Evolutionary conservation across 1,139 yeast species (phyloP), one percentile per base, ranked within the genome.

Genomic region (Yarrowia galli): DNA sequence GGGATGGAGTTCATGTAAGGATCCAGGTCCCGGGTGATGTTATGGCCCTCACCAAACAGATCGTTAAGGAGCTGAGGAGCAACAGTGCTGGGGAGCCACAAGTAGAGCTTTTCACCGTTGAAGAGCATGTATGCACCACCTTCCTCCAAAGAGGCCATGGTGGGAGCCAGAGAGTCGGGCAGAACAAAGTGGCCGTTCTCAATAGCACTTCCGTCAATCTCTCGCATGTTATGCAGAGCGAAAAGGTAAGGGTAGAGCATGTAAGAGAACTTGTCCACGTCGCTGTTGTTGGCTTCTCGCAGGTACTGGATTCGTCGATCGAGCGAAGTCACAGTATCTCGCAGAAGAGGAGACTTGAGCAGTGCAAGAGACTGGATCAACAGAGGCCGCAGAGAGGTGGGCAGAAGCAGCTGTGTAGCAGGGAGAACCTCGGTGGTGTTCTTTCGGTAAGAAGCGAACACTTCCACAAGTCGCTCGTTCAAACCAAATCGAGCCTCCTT

Each of bases 101-200:
- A 80, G 68, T 82, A 82, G 5, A 89, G 81, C 25, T 81, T 76
- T 38, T 80, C 81, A 16, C 97, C 96, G 74, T 91, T 87, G 80
- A 89, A 93, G 43, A 89, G 78, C 65, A 93, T 75, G 77, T 90
- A 92, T 10, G 91, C 93, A 4, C 97, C 96, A 56, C 93, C 92
- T 68, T 83, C 83, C 71, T 87, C 84, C 20, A 85, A 76, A 3
- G 81, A 78, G 15, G 79, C 73, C 7, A 82, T 75, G 35, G 87
- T 78, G 6, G 87, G 85, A 66, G 84, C 82, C 65, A 78, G 79
- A 67, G 81, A 79, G 2, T 83, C 83, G 3, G 92, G 85, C 70
- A 84, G 74, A 22, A 81, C 80, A 76, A 89, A 85, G 35, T 80
- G 77, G 45, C 84, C 84, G 7, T 79, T 80, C 22, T 81, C 81